Conservation (phyloP, 176 grass and related monocot species). For the Carex parvula region DNA sequence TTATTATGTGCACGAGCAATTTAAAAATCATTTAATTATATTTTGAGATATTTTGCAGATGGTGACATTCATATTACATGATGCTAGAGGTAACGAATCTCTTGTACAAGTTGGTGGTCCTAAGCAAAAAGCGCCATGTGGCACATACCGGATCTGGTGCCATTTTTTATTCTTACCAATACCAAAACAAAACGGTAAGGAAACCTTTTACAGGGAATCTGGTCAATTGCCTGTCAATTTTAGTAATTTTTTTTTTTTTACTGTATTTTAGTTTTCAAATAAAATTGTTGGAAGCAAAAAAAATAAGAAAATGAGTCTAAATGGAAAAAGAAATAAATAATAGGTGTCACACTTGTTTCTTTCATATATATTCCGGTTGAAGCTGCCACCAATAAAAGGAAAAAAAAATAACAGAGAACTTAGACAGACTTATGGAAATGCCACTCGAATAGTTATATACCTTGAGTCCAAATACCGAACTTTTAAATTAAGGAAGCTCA, state of each 20-base stretch:
- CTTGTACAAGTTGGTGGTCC: constrained; percentile 5
- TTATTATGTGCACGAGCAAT: not conserved
- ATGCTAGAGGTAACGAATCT: not conserved
- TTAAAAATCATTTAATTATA: not conserved
- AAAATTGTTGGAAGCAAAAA: too few relatives aligned
- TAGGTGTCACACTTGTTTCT: too few relatives aligned
- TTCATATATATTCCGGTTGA: not conserved
- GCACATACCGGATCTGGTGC: not conserved
- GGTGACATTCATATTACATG: not conserved
- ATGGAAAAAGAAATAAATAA: too few relatives aligned
- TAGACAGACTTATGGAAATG: too few relatives aligned
- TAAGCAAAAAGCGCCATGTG: not conserved
- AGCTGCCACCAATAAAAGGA: not conserved
- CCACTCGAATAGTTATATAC: too few relatives aligned
- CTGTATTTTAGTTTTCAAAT: not conserved
- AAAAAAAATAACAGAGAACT: not conserved
- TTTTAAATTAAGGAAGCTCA: too few relatives aligned
- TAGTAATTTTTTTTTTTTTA: not conserved
- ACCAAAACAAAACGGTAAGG: not conserved
- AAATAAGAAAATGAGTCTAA: too few relatives aligned
- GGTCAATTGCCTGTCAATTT: not conserved
- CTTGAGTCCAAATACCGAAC: not conserved
- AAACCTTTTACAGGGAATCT: not conserved
- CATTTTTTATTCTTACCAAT: constrained; percentile 15
- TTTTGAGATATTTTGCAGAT: not conserved